These are phyloP conservation scores for Populus tomentosa DNA, from an alignment of 441 rosid genomes.

Conservation along the genomic window DNA sequence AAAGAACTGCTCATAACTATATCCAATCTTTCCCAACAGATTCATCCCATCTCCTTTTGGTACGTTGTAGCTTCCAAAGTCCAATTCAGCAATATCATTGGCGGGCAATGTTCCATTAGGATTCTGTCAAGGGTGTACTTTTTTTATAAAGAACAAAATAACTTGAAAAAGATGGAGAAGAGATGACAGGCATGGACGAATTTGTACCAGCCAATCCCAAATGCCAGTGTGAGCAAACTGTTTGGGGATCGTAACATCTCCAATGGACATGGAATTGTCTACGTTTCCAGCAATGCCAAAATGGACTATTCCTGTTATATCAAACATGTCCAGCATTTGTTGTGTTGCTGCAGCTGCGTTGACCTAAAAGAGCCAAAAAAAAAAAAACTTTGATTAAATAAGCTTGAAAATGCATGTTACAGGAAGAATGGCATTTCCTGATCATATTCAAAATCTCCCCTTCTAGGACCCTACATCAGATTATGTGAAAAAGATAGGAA, in stretches of 20 bases:
- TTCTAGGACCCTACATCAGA: background rate
- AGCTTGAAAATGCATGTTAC: background rate
- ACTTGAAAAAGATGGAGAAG: background rate
- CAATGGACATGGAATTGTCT: slow-evolving; percentile 47
- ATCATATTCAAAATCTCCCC: background rate
- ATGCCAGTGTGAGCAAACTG: slow-evolving; percentile 42
- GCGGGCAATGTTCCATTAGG: slow-evolving; percentile 20
- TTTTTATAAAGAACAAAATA: too few species aligned
- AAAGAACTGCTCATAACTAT: slow-evolving; percentile 31
- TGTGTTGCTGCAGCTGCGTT: slow-evolving; percentile 57
- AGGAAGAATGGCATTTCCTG: background rate
- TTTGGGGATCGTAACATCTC: slow-evolving; percentile 52
- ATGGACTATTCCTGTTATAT: slow-evolving; percentile 38
- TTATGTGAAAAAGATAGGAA: background rate
- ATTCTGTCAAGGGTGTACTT: slow-evolving; percentile 25
- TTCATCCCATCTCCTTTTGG: slow-evolving; percentile 32
- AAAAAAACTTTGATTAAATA: background rate
- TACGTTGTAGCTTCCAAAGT: slow-evolving; percentile 32
- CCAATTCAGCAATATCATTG: slow-evolving; percentile 25
- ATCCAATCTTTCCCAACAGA: slow-evolving; percentile 34
- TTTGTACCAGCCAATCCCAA: slow-evolving; percentile 52
- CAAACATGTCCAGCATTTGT: slow-evolving; percentile 46
- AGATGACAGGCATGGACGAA: background rate
- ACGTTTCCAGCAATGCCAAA: slow-evolving; percentile 52
- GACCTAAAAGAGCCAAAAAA: slow-evolving; percentile 21